phyloP scores from a whole-genome alignment of 441 rosid species.

The Corymbia calophylla region DNA sequence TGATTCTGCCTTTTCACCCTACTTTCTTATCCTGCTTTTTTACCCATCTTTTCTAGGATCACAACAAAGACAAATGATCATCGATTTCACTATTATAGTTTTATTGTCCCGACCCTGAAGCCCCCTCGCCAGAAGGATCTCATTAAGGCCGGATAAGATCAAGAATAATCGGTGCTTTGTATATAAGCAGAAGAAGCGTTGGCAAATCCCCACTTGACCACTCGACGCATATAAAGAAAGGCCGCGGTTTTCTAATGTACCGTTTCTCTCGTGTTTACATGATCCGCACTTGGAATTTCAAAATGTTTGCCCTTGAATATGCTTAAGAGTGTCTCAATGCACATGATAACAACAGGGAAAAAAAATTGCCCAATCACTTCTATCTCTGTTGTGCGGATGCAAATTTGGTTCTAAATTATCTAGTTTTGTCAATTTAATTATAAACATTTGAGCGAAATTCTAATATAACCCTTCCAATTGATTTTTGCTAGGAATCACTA shows the following conservation, averaged over 20 bases:
- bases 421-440: background rate
- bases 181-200: background rate
- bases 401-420: background rate
- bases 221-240: background rate
- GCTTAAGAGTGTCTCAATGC: background rate
- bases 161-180: background rate
- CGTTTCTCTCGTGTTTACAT: background rate
- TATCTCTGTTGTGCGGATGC: too few species aligned
- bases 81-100: background rate
- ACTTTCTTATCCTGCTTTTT: background rate
- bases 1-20: background rate
- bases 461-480: rapidly evolving
- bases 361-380: background rate
- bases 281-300: background rate
- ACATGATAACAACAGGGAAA: background rate
- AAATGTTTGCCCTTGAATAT: background rate
- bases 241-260: background rate
- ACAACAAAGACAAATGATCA: background rate
- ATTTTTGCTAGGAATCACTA: background rate
- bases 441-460: background rate
- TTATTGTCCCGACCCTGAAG: background rate
- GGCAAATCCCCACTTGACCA: background rate
- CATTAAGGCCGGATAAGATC: background rate
- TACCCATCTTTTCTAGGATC: background rate
- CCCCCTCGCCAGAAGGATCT: background rate